Conservation (phyloP, 2,329 filamentous ascomycete species). For the Orbilia javanica region DNA sequence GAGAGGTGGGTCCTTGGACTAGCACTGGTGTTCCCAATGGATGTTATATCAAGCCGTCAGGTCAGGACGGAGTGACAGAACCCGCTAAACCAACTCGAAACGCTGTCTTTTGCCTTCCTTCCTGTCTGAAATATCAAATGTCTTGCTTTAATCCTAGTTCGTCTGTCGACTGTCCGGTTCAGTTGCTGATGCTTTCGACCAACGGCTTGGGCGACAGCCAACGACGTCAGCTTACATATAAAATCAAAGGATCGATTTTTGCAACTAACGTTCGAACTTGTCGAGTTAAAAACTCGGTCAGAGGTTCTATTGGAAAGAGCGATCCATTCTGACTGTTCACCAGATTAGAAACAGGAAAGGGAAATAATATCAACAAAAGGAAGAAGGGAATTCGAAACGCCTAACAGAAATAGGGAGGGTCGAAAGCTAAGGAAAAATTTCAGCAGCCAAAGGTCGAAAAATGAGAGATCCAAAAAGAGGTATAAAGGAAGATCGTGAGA, state of each 20-base stretch:
- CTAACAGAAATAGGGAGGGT: conserved; percentile 2
- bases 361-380: conserved; percentile 27
- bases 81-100: conserved; percentile 42
- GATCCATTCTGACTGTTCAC: conserved; percentile 45
- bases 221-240: conserved; percentile 58
- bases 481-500: conserved; percentile 57
- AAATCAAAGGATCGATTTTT: conserved; percentile 44
- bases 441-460: conserved; percentile 26
- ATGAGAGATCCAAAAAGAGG: conserved; percentile 47
- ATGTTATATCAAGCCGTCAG: conserved; percentile 52
- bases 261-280: conserved; percentile 35
- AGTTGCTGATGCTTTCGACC: conserved; percentile 35
- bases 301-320: conserved; percentile 37
- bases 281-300: conserved; percentile 26
- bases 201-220: conserved; percentile 39
- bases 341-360: conserved; percentile 31
- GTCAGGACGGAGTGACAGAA: conserved; percentile 41
- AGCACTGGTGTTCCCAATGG: conserved; percentile 31
- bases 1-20: conserved; percentile 45
- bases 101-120: conserved; percentile 23
- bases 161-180: conserved; percentile 7
- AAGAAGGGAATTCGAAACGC: conserved; percentile 12
- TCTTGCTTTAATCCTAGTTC: conserved; percentile 14
- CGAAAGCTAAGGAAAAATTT: conserved; percentile 3
- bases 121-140: conserved; percentile 10